These are phyloP conservation scores for Scheffersomyces lignosus DNA, from an alignment of 805 yeast genomes.

Conservation along the genomic window DNA sequence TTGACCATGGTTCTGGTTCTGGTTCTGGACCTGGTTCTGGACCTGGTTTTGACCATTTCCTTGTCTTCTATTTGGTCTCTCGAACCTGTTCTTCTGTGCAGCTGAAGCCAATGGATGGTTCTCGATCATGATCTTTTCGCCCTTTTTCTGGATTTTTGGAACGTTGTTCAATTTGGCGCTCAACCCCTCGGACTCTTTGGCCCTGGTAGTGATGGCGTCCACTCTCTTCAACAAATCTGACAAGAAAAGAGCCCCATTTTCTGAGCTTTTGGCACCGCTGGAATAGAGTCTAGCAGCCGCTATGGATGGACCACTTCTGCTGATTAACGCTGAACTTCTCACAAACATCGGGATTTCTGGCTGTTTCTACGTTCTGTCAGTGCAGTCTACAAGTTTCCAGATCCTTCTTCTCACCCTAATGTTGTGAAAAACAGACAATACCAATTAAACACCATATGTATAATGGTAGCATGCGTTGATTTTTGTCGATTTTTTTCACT, in stretches of 20 bases:
- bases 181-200: no score
- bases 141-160: background rate
- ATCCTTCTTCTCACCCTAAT: no score
- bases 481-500: no score
- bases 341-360: no score
- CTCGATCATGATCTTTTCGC: slow-evolving; percentile 3
- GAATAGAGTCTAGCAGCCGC: slow-evolving; percentile 8
- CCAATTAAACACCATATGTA: no score
- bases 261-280: slow-evolving; percentile 5
- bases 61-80: background rate
- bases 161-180: background rate
- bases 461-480: no score
- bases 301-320: background rate
- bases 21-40: background rate
- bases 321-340: no score
- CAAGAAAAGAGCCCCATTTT: slow-evolving; percentile 17
- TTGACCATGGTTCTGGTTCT: background rate
- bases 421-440: no score
- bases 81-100: slow-evolving; percentile 1
- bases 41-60: background rate
- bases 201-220: slow-evolving; percentile 27
- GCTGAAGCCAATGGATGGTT: slow-evolving; percentile 18
- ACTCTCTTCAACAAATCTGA: slow-evolving; percentile 39
- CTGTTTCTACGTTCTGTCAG: no score
- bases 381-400: no score